Conservation (phyloP, 306 rosid species). For the Castanea sativa region DNA sequence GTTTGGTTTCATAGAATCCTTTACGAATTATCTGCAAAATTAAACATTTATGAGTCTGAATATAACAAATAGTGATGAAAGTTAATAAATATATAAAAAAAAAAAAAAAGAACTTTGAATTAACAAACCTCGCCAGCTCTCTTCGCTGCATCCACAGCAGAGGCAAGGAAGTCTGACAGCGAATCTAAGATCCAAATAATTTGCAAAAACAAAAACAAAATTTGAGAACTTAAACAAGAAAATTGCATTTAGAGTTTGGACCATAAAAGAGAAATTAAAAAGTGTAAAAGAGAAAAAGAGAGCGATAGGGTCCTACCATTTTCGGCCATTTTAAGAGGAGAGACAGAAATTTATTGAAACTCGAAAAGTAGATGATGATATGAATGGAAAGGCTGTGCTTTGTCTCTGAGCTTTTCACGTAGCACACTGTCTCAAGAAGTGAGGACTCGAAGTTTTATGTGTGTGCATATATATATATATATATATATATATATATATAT, state of each 20-base stretch:
- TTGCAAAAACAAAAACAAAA: not conserved
- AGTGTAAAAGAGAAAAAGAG: not conserved
- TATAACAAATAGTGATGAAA: not conserved
- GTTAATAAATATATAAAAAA: not conserved
- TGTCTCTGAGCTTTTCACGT: conserved; percentile 27
- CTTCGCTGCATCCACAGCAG: conserved; percentile 81
- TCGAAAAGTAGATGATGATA: conserved; percentile 5
- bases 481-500: not conserved
- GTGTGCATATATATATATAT: not conserved
- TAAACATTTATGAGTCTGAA: not conserved
- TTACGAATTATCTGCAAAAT: conserved; percentile 60
- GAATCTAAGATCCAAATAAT: conserved; percentile 41
- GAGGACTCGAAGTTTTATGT: not conserved
- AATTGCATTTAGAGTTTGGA: not conserved
- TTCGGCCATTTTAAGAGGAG: conserved; percentile 42
- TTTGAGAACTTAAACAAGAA: not conserved
- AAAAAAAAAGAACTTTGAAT: not conserved
- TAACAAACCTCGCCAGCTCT: conserved; percentile 75
- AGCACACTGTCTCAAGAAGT: not conserved
- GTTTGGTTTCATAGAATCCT: conserved; percentile 73
- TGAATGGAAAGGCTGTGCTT: conserved; percentile 11
- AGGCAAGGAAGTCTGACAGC: conserved; percentile 54
- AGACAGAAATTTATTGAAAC: conserved; percentile 1
- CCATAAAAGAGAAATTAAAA: not conserved
- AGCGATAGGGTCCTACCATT: conserved; percentile 30